Base-by-base conservation (phyloP, 768 basidiomycete species). In the Antrodiella citrinella region DNA sequence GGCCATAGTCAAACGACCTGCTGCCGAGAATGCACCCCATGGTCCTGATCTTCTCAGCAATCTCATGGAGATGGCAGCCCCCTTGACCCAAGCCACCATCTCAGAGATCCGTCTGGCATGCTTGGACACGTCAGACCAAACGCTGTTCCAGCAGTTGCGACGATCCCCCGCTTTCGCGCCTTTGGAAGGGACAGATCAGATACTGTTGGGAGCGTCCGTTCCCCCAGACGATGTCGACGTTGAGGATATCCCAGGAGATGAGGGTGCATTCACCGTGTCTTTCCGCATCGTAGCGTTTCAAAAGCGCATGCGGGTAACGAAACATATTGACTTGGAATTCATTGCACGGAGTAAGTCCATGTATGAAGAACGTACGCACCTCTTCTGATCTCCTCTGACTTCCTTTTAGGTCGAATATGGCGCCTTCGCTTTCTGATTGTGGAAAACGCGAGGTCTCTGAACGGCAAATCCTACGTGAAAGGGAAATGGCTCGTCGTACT, bases 41-140 rank as follows among this genome's bases (percentile, higher is more conserved):
- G 59, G 57, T 4, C 47, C 59, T 25, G 61, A 67, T 22, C 59
- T 76, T 20, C 54, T 85, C 3, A 63, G 79, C 18, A 72, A 74
- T 0, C 65, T 87, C 19, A 67, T 87, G 43, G 69, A 71, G 3
- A 70, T 77, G 45, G 77, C 84, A 0, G 67, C 72, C 0, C 74
- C 76, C 7, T 60, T 77, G 2, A 61, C 63, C 4, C 52, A 56
- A 10, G 26, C 54, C n/a, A 80, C 80, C 0, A 62, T 79, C 4
- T 72, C 73, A 2, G 87, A 90, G 25, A 69, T 86, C 20, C 77
- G 83, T 2, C 71, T 77, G 4, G 86, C 83, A 0, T 90, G 86
- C 57, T 66, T 87, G 25, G 65, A 80, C 22, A 77, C 72, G 4
- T 80, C 78, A 1, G 81, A 84, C 60, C 74, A 84, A 51, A 67